Evolutionary conservation across 805 yeast genomes (phyloP), one percentile per base, ranked within the genome.

Genomic region (Lipomyces yamanashiensis): DNA sequence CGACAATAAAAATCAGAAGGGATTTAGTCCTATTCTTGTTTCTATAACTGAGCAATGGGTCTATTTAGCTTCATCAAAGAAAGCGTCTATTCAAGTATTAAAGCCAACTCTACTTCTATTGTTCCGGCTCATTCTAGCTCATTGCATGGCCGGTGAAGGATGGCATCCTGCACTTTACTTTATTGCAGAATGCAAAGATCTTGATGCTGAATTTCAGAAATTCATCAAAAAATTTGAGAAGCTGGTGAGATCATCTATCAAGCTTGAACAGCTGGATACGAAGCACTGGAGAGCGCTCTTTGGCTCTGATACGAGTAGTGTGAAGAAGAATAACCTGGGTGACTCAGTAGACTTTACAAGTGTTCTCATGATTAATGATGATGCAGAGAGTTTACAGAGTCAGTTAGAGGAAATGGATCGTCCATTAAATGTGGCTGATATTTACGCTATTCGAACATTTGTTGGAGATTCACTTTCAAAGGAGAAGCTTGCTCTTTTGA

Each of bases 11-110:
- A 10, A 52, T 5, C 45, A 8, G 6, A 17, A 9, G 9, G 33
- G 41, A 41, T 70, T 85, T 13, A 85, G 91, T 62, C 89, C 91
- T 0, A 81, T 87, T 56, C 68, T 81, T 1, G 78, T 85, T 13
- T 81, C 87, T 0, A 69, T 87, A 2, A 74, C 85, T 51, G 98
- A 92, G 67, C 97, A 92, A 72, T 82, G 88, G 75, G 79, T 80
- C 58, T 89, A 81, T 80, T 5, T 76, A 74, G 12, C 60, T 12
- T 12, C 37, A 12, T 56, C 69, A n/a, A 48, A 45, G 7, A 43
- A 0, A 62, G 74, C 0, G 63, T 68, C 10, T 72, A 70, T 19
- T 70, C 71, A 6, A 36, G 48, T 69, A 82, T 43, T 67, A 72
- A 76, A 1, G 73, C 85, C 5, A 71, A 82, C 33, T 93, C 93